Evolutionary conservation across 495 filamentous ascomycete species (phyloP).

Genomic region (Bathelium albidoporum): DNA sequence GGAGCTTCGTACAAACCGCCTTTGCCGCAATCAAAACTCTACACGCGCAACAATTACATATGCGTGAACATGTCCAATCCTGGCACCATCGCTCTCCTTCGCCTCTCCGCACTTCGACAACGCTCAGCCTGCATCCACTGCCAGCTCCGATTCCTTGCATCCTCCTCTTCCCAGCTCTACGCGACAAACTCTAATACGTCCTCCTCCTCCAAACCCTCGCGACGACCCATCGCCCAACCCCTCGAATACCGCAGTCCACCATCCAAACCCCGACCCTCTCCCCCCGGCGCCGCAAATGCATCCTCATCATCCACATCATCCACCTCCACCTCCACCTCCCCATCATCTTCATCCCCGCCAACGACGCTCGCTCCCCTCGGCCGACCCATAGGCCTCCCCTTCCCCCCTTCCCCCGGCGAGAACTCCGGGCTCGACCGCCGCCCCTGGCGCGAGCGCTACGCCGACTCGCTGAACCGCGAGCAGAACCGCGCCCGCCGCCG

Average conservation of each 20-base stretch:
- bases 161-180: neutral
- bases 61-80: neutral
- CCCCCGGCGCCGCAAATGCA: neutral
- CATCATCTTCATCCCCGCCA: too few relatives aligned
- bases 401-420: conserved; percentile 63
- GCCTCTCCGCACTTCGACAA: neutral
- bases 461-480: conserved; percentile 77
- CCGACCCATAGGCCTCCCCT: conserved; percentile 68
- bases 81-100: neutral
- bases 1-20: neutral
- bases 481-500: conserved; percentile 65
- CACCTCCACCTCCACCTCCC: neutral
- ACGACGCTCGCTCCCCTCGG: conserved; percentile 61
- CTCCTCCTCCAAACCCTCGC: neutral
- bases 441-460: conserved; percentile 54
- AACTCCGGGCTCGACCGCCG: conserved; percentile 69
- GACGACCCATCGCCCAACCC: too few relatives aligned
- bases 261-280: too few relatives aligned
- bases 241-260: neutral
- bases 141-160: neutral
- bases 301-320: neutral
- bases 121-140: neutral
- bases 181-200: neutral
- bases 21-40: neutral
- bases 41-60: neutral